These are phyloP conservation scores for Sclerotinia sclerotiorum DNA, from an alignment of 2,329 filamentous ascomycete genomes.

Conservation along the genomic window DNA sequence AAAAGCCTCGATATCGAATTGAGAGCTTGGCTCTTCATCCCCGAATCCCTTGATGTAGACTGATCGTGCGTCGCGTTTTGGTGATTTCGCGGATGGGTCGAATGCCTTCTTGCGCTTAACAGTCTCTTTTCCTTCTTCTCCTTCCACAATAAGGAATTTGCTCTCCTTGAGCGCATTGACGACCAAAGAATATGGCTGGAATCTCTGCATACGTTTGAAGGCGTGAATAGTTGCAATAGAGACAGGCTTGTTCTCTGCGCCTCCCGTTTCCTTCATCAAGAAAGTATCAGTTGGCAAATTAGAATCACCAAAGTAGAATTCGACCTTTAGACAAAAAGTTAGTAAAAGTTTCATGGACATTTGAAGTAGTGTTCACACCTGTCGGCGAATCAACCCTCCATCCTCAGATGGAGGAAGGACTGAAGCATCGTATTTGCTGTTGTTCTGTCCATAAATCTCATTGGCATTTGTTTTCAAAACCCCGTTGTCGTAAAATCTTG, in stretches of 20 bases:
- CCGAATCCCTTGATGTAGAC: slow-evolving; percentile 96
- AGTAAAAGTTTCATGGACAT: slow-evolving; percentile 13
- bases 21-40: slow-evolving; percentile 75
- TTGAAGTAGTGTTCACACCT: slow-evolving; percentile 46
- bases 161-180: slow-evolving; percentile 81
- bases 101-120: slow-evolving; percentile 76
- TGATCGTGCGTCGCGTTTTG: slow-evolving; percentile 68
- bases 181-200: slow-evolving; percentile 82
- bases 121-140: slow-evolving; percentile 69
- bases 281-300: slow-evolving; percentile 89
- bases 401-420: slow-evolving; percentile 57
- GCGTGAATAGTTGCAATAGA: slow-evolving; percentile 73
- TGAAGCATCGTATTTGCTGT: slow-evolving; percentile 58
- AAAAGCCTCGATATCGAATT: slow-evolving; percentile 93
- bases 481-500: slow-evolving; percentile 30
- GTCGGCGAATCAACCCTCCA: slow-evolving; percentile 64
- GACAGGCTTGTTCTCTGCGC: slow-evolving; percentile 78
- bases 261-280: slow-evolving; percentile 75
- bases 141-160: slow-evolving; percentile 68
- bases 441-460: slow-evolving; percentile 41
- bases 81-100: slow-evolving; percentile 50
- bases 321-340: slow-evolving; percentile 58
- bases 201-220: slow-evolving; percentile 96
- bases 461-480: slow-evolving; percentile 34
- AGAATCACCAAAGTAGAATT: slow-evolving; percentile 93